Base-by-base conservation (phyloP, 345 rosid species). In the Sisymbrium irio region DNA sequence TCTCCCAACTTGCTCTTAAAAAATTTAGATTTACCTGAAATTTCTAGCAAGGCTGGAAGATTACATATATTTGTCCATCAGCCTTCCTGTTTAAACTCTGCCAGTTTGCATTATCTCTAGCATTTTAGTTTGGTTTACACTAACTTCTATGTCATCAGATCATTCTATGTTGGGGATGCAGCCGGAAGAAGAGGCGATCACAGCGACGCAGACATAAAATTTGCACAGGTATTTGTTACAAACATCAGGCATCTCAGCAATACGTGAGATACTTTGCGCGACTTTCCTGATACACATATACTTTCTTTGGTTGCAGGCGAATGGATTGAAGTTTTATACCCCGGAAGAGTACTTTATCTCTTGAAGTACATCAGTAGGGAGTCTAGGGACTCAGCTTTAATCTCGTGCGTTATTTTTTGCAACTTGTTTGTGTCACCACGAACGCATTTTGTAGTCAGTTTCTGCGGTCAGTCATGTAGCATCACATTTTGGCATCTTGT, bases 141-240 rank as follows among this genome's bases (percentile, higher is more conserved):
- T 62, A 39, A 76, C 51, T 32, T 44, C 0, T 54, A 9, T 73
- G 6, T 32, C 47, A 75, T 64, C 75, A 95, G 99, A 79, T 92
- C 97, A 4, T 95, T 92, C 76, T 95, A 89, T 67, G 98, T 94
- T 46, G 98, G 98, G 11, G 98, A 95, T 79, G 97, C 99, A 56
- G 97, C 97, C 3, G 99, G 99, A 65, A 89, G 99, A 76, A 71
- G 60, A 33, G 62, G 68, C 4, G 97, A 95, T 79, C 97, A 89
- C 74, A 88, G 97, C 65, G 93, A 95, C 57, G 92, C 97, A 69
- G 99, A 92, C 80, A 71, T 80, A 40, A 82, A 88, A 78, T 95
- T 95, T 83, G 97, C 99, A 12, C 76, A 87, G 96, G 99, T 92
- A 59, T 27, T 35, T 68, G 55, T 37, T 46, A 65, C 19, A 35